Conservation (phyloP, 768 basidiomycete genomes). For the Lentinus brumalis region DNA sequence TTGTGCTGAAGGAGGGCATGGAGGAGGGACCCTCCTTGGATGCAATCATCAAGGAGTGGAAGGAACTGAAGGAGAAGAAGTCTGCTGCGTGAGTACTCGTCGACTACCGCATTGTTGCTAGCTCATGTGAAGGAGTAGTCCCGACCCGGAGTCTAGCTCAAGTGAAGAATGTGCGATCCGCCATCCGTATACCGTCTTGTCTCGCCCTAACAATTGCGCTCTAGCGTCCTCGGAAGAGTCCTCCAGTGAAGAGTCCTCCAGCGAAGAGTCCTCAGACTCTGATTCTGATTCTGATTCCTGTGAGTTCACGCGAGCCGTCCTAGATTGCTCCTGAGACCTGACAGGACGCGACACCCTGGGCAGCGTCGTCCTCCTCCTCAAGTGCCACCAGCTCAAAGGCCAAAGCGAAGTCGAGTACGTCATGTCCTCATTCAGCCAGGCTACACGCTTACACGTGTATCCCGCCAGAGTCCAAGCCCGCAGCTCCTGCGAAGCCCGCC, state of each 20-base stretch:
- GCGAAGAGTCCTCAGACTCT: conserved; percentile 28
- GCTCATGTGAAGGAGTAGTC: background rate
- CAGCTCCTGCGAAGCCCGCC: background rate
- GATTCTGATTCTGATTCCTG: conserved; percentile 29
- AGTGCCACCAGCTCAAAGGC: conserved; percentile 8
- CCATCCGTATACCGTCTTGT: background rate
- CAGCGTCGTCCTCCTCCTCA: conserved; percentile 11
- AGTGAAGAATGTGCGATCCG: conserved; percentile 21
- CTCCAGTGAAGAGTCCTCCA: conserved; percentile 29
- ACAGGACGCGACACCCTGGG: background rate
- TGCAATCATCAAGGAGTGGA: conserved; percentile 70
- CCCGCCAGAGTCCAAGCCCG: background rate
- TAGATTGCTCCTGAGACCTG: conserved; percentile 5
- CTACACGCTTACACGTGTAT: background rate
- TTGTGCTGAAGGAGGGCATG: conserved; percentile 60
- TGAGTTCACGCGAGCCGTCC: conserved; percentile 6
- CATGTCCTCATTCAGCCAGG: no score
- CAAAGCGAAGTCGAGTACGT: conserved; percentile 5
- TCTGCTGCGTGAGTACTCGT: conserved; percentile 27
- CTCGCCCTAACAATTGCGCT: background rate
- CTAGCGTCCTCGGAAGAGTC: conserved; percentile 28
- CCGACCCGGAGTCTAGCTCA: conserved; percentile 19
- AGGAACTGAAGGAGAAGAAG: conserved; percentile 30
- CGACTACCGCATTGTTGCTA: background rate
- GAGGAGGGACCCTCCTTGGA: conserved; percentile 59